Base-by-base conservation (phyloP, 225 moss, liverwort and hornwort species). In the Pleurozium schreberi region DNA sequence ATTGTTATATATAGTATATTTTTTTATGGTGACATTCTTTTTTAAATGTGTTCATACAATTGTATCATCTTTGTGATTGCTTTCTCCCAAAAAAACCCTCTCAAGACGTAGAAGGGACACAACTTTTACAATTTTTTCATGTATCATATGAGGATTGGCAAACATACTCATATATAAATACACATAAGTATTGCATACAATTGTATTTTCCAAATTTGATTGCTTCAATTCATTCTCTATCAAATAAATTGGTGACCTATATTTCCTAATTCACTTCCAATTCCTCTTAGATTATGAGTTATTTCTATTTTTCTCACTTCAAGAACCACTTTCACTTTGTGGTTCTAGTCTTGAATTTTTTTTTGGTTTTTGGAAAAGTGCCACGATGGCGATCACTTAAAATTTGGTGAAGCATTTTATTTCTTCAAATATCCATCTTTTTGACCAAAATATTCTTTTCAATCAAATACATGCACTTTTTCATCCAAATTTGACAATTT, bases 111-210 rank as follows among this genome's bases (percentile, higher is more conserved):
- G 2, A 43, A 26, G 8, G 26, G 42, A 43, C 9, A 73, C 45
- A 73, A 45, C 28, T 18, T 73, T 43, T 27, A 10, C 9, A 71
- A 43, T 71, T 71, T 16, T 43, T 71, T 71, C 5, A 43, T 3
- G 0, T 70, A 26, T 42, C 8, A 14, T 1, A 25, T 1, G 0
- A 0, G 8, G 40, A 26, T 70, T 42, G 8, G 3, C 15, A 42
- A 14, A 42, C 9, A 70, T 9, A 70, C 5, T 73, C 0, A 0
- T 49, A 4, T 31, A 19, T 18, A 47, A 11, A 18, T 74, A 7
- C 45, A 45, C 3, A 2, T 45, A 30, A 30, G 0, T 45, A 1
- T 30, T 45, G 30, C 10, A 30, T 45, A 11, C 18, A 45, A 47
- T 47, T 74, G 11, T 45, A 18, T 74, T 74, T 33, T 75, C 4